Conservation (phyloP, 2,329 filamentous ascomycete genomes). For the Trichoderma afroharzianum region DNA sequence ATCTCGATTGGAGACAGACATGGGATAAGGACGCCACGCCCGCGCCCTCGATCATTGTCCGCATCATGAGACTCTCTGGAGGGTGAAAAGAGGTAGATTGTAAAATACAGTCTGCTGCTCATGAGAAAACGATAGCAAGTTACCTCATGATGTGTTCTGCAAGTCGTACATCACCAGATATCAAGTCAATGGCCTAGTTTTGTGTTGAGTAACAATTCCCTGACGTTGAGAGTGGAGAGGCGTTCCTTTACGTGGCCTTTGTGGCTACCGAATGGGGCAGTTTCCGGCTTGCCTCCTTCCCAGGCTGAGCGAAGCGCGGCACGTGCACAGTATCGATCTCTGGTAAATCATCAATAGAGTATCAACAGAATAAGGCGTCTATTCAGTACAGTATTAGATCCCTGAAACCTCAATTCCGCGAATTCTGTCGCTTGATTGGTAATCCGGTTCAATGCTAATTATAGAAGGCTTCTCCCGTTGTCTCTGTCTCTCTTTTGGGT, state of each 20-base stretch:
- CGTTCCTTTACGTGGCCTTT: constrained; percentile 10
- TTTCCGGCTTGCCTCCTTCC: not conserved
- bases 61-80: too few relatives aligned
- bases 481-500: not conserved
- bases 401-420: not conserved
- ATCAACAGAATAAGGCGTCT: not conserved
- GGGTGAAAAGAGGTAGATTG: not conserved
- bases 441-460: not conserved
- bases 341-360: not conserved
- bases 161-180: too few relatives aligned
- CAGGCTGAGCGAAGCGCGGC: not conserved
- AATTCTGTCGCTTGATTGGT: not conserved
- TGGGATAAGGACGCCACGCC: not conserved
- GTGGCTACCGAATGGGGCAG: constrained; percentile 10
- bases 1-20: not conserved
- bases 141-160: too few relatives aligned
- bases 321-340: not conserved
- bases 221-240: constrained; percentile 16
- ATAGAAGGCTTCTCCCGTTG: not conserved
- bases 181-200: not conserved
- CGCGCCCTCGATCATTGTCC: not conserved
- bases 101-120: not conserved
- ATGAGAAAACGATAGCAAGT: not conserved
- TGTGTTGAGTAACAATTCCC: not conserved
- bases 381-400: not conserved